Evolutionary conservation across 2,329 filamentous ascomycete species (phyloP), one percentile per base, ranked within the genome.

Genomic region (Fusarium torulosum): DNA sequence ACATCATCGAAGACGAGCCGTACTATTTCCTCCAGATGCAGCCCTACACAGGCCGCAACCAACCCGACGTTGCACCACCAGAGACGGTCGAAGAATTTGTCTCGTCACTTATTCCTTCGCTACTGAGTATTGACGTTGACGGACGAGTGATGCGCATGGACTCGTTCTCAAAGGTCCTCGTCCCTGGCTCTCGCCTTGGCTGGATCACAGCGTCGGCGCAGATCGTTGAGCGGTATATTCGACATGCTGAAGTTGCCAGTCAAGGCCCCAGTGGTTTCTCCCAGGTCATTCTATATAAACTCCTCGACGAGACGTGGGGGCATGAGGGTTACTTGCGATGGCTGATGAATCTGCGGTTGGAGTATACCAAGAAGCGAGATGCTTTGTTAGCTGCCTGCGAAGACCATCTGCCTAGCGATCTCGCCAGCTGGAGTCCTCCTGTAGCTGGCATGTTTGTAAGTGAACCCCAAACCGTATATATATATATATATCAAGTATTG

Each of bases 21-120:
- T 97, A 97, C 81, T 97, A 96, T 80, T 97, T 95, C 81, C 84
- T 97, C 35, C 94, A 97, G 79, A 92, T 94, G 91, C 88, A 92
- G 71, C 88, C 90, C 0, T 95, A 94, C 79, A 84, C 84, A 2
- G 84, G 86, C 15, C 79, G 83, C 31, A 78, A 84, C 66, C 79
- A 83, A 17, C 78, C 85, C 0, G 79, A 83, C 2, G 79, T 82
- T 6, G 85, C 87, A 8, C 82, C 86, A 0, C 90, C 90, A 8
- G 79, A 83, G 35, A 87, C 67, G 7, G 86, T 92, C 54, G 86
- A 90, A 6, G 89, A 91, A 13, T 97, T 97, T 78, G 81, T 98
- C 59, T 82, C 85, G 13, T 80, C 79, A 0, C 74, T 81, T 17
- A 75, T 78, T 23, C 93, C 94, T 1, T 91, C 91, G 3, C 88